Evolutionary conservation across 2,329 filamentous ascomycete species (phyloP), one percentile per base, ranked within the genome.

Genomic region (Talaromyces sp.): DNA sequence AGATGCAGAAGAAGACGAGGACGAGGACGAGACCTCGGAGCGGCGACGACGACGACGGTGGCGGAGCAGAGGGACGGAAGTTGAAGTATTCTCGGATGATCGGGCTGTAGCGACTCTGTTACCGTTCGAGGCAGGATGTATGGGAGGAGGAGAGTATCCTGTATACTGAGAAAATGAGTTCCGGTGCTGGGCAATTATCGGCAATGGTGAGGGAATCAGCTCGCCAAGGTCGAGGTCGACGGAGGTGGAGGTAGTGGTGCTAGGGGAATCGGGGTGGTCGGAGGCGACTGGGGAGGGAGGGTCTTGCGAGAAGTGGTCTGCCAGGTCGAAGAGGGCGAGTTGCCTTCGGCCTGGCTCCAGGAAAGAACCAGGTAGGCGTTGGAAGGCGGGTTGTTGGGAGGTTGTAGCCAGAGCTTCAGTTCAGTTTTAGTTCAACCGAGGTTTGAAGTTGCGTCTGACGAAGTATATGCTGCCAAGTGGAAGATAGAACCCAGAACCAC

Each of bases 191-290:
- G 64, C 60, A 67, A 56, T 67, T 58, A 68, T 67, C 66, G 66
- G 66, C 69, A 75, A 76, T 72, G 78, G 76, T 73, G 81, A 80
- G 75, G 76, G 80, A 71, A 80, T 31, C 31, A 57, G 37, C 12
- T 28, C 35, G 33, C 42, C 54, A 14, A 57, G 50, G 21, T 31
- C 52, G 37, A 50, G 39, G 16, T 31, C 52, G 37, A 50, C 25
- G n/a, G 60, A 48, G 14, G 60, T 73, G 76, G 83, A 72, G 76
- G 76, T 75, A 72, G 78, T 75, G 70, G 79, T 76, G 69, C 79
- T 83, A 82, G 84, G 82, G 75, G 79, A 82, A 79, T 83, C 77
- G 82, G 85, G 84, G 82, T 83, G 77, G 86, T 87, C 88, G 85
- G 88, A 79, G 81, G 83, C 81, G 85, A 83, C 80, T 83, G 83